A percentile compares a stretch with the other conserved stretches of the same genome.
Evolutionary conservation across 805 yeast genomes (phyloP).

Genomic region (Saturnispora bothae): DNA sequence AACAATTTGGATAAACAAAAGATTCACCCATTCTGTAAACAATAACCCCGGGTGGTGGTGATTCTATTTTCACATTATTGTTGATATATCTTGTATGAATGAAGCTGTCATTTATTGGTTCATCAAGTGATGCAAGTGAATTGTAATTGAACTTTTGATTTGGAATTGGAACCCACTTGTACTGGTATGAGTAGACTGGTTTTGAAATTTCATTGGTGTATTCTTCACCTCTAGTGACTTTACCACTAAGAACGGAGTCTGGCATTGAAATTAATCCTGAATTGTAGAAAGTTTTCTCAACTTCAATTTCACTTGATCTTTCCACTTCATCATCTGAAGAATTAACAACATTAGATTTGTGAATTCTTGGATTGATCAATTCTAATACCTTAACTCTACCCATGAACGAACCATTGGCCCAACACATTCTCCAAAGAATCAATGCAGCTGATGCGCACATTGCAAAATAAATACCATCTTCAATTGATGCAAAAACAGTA

Average conservation of each 20-base stretch:
- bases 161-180: slow-evolving; percentile 60
- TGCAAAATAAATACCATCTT: slow-evolving; percentile 85
- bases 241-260: slow-evolving; percentile 8
- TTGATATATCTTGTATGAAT: slow-evolving; percentile 36
- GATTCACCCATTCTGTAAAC: slow-evolving; percentile 78
- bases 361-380: slow-evolving; percentile 49
- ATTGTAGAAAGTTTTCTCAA: slow-evolving; percentile 8
- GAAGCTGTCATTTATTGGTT: slow-evolving; percentile 13
- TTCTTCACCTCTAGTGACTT: slow-evolving; percentile 3
- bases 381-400: slow-evolving; percentile 70
- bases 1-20: slow-evolving; percentile 72
- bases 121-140: slow-evolving; percentile 1
- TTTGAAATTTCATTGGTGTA: background rate
- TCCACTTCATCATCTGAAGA: background rate
- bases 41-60: slow-evolving; percentile 87
- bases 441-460: slow-evolving; percentile 73
- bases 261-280: slow-evolving; percentile 9
- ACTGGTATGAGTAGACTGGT: slow-evolving; percentile 13
- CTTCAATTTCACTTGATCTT: background rate
- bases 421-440: slow-evolving; percentile 62
- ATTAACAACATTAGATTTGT: background rate
- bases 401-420: slow-evolving; percentile 73
- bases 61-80: slow-evolving; percentile 43
- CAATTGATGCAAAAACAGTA: slow-evolving; percentile 71
- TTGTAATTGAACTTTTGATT: slow-evolving; percentile 13